Conservation (phyloP, 164 flowering plant species). For the Sextonia rubra region DNA sequence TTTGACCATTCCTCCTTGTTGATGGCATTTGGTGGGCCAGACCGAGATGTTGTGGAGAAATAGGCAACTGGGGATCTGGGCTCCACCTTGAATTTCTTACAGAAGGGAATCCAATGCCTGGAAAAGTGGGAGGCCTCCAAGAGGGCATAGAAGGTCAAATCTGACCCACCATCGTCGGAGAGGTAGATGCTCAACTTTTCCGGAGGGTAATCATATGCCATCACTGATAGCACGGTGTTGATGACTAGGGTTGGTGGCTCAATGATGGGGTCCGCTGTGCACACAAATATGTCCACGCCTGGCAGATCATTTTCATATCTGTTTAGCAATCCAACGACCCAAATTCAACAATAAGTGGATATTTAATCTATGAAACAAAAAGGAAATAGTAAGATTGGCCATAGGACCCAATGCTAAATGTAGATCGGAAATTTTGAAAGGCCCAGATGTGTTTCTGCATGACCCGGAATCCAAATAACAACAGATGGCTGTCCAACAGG, state of each 20-base stretch:
- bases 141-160: constrained; percentile 38
- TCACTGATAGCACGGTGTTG: constrained; percentile 36
- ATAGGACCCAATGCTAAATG: background rate
- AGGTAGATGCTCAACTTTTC: constrained; percentile 39
- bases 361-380: background rate
- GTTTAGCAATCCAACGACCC: background rate
- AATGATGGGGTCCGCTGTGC: constrained; percentile 42
- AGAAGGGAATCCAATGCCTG: constrained; percentile 45
- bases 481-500: no score
- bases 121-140: constrained; percentile 38
- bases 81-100: constrained; percentile 30
- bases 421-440: no score
- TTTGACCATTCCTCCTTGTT: background rate
- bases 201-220: constrained; percentile 44
- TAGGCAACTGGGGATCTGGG: constrained; percentile 41
- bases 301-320: constrained; percentile 29
- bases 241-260: constrained; percentile 47
- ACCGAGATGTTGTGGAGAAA: constrained; percentile 9
- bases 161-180: constrained; percentile 49
- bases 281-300: constrained; percentile 38
- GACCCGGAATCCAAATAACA: no score
- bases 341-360: background rate
- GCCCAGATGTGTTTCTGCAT: no score
- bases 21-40: constrained; percentile 2
- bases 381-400: no score